Evolutionary conservation across 2,329 filamentous ascomycete species (phyloP), one percentile per base, ranked within the genome.

Genomic region (Akanthomyces dipterigenus): DNA sequence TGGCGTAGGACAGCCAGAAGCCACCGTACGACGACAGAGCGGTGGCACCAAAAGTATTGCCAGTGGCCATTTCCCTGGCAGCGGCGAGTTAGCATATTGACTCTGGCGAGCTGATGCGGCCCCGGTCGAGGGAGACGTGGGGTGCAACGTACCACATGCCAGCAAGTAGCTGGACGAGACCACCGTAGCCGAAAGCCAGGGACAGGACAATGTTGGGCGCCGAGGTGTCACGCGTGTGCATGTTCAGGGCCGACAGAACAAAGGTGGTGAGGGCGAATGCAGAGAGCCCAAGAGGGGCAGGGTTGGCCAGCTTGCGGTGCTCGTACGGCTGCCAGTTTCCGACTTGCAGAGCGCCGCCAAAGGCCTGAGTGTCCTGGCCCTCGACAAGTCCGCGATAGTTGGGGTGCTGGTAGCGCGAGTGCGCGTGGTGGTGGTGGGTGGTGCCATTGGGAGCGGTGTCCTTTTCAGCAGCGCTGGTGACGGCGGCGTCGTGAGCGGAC

Each of bases 61-160:
- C 90, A n/a, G 90, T 82, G 40, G 89, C 89, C 84, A 93, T 90
- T 78, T 93, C 90, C 89, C 88, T 91, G 58, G n/a, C n/a, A n/a
- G n/a, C 12, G 43, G 48, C 2, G 1, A n/a, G 38, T 68, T 31
- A 67, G 64, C 46, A 42, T 11, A n/a, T n/a, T 38, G 14, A 38
- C n/a, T n/a, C 5, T 4, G 12, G n/a, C 31, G 31, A n/a, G 43
- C 43, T 22, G 20, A 18, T 28, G 5, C 16, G 28, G 24, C 12
- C 28, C 45, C 45, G 1, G 16, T 16, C 28, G n/a, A 22, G n/a
- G 28, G 14, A 20, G 18, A n/a, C n/a, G n/a, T n/a, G n/a, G n/a
- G n/a, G 28, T 8, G 42, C 80, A 36, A 62, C 84, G 74, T 82
- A 91, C 90, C 90, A 95, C 90, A 93, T 95, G 78, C 90, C 90